These are phyloP conservation scores for Leccinum arenicola DNA, from an alignment of 768 basidiomycete species.

Conservation along the genomic window DNA sequence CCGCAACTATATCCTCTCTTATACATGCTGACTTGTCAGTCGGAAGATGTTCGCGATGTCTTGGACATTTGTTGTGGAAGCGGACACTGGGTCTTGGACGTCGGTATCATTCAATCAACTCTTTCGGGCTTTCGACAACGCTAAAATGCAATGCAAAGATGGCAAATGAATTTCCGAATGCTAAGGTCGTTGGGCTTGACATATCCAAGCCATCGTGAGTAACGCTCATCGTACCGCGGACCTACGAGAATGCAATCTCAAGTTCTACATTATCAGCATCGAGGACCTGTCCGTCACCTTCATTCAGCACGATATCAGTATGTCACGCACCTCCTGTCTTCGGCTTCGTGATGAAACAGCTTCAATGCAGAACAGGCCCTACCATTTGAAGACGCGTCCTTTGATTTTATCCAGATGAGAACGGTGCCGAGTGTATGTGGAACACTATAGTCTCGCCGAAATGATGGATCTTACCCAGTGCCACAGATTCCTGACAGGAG, in stretches of 20 bases:
- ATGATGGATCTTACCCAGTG: not conserved
- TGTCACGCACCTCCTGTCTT: not conserved
- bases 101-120: not conserved
- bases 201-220: conserved; percentile 5
- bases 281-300: not conserved
- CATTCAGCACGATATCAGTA: conserved; percentile 4
- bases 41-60: not conserved
- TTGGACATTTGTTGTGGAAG: conserved; percentile 8
- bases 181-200: conserved; percentile 1
- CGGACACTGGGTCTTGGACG: conserved; percentile 8
- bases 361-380: not conserved
- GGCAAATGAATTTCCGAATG: conserved; percentile 1
- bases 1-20: not conserved
- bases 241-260: not conserved
- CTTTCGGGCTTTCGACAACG: not conserved
- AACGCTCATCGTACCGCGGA: not conserved
- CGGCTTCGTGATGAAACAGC: not conserved
- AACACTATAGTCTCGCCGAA: not conserved
- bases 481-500: conserved; percentile 2
- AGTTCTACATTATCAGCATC: not conserved
- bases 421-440: conserved; percentile 6
- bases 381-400: conserved; percentile 9
- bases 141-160: not conserved
- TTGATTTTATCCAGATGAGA: conserved; percentile 12
- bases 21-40: not conserved